Evolutionary conservation across 1,139 yeast genomes (phyloP).

Genomic region (Saccharomyces hybrid): DNA sequence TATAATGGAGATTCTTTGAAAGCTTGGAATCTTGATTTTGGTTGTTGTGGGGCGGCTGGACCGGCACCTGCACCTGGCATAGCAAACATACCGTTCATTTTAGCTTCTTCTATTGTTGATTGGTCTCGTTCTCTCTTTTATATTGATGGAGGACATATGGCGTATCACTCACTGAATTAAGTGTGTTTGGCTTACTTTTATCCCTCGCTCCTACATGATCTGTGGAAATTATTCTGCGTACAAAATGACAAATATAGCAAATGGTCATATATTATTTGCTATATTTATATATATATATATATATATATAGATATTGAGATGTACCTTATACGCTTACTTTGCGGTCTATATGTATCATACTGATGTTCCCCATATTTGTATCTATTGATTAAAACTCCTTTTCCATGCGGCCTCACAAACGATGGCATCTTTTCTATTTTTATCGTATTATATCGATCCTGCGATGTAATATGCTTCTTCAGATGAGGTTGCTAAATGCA

Average conservation of each 20-base stretch:
- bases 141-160: too few species aligned
- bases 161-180: not conserved
- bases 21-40: slow-evolving; percentile 41
- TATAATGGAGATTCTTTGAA: slow-evolving; percentile 56
- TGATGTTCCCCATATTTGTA: not conserved
- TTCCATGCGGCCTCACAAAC: not conserved
- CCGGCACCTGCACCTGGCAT: slow-evolving; percentile 27
- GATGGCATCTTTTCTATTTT: not conserved
- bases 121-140: not conserved
- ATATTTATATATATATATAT: not conserved
- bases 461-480: not conserved
- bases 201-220: not conserved
- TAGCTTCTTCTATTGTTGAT: not conserved
- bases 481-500: not conserved
- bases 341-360: too few species aligned
- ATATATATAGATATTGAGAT: not conserved
- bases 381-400: not conserved
- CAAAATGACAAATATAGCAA: not conserved
- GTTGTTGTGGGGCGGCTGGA: slow-evolving; percentile 23
- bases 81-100: slow-evolving; percentile 22
- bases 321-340: not conserved
- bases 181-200: not conserved
- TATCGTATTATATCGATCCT: not conserved
- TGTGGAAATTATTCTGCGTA: not conserved
- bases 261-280: not conserved